phyloP scores from a whole-genome alignment of 208 protist genomes.

The Leishmania arabica region DNA sequence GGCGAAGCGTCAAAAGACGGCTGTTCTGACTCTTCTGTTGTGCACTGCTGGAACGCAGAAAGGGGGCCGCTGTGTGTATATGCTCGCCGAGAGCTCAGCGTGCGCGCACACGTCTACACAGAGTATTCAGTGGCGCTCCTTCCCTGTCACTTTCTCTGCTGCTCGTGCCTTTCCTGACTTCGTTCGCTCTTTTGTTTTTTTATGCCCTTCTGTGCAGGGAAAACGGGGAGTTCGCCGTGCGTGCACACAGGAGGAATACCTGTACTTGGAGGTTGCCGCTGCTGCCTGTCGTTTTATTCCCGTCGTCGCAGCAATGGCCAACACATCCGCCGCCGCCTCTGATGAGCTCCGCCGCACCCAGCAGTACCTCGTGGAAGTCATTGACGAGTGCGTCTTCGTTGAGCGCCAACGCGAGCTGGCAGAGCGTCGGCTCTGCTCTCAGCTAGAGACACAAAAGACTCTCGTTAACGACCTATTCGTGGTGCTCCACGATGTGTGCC shows the following conservation, averaged over 20 bases:
- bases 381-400: slow-evolving; percentile 79
- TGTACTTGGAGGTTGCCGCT: background rate
- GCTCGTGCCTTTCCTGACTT: background rate
- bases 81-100: background rate
- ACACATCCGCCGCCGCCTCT: background rate
- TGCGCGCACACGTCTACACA: background rate
- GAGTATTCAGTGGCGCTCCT: background rate
- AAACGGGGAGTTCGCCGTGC: background rate
- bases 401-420: slow-evolving; percentile 61
- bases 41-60: background rate
- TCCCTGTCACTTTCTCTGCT: background rate
- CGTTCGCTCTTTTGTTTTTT: background rate
- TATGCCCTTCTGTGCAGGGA: background rate
- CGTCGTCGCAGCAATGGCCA: background rate
- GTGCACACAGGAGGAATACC: background rate
- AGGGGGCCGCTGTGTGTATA: background rate
- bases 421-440: slow-evolving; percentile 36
- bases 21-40: background rate
- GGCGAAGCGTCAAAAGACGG: background rate
- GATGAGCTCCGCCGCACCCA: slow-evolving; percentile 39
- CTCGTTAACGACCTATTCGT: slow-evolving; percentile 25
- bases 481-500: slow-evolving; percentile 21
- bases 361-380: slow-evolving; percentile 62
- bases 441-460: slow-evolving; percentile 27
- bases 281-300: background rate